A percentile compares a stretch with the other conserved stretches of the same genome.
Evolutionary conservation across 2,329 filamentous ascomycete species (phyloP).

Genomic region (Cytospora piceicola): DNA sequence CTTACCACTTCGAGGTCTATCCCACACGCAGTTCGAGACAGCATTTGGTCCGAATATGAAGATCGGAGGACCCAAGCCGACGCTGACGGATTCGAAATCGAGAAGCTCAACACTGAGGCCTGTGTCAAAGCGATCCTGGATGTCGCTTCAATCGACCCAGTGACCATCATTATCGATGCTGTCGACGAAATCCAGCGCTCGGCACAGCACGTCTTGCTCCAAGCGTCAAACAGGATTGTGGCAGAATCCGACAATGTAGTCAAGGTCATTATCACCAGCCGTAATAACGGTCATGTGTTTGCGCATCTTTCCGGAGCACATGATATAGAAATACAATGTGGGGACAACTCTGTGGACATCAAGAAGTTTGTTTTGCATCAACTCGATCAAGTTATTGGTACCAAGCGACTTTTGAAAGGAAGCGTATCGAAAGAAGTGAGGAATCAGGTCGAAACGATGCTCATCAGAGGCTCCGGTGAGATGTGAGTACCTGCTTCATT

Average conservation of each 20-base stretch:
- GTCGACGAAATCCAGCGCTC: not conserved
- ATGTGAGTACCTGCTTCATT: too few relatives aligned
- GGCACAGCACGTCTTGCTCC: not conserved
- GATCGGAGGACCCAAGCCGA: not conserved
- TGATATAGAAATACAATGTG: not conserved
- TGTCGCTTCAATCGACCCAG: not conserved
- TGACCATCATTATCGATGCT: not conserved
- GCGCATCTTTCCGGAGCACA: not conserved
- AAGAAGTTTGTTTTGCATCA: not conserved
- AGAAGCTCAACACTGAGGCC: not conserved
- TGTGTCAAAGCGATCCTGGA: not conserved
- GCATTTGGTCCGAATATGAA: not conserved
- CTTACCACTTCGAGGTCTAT: not conserved
- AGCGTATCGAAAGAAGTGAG: too few relatives aligned
- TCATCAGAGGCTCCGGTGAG: too few relatives aligned
- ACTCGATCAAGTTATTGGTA: not conserved
- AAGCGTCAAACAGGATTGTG: not conserved
- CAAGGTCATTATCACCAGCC: not conserved
- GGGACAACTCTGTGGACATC: not conserved
- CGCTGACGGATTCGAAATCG: not conserved
- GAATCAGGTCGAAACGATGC: too few relatives aligned
- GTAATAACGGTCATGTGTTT: not conserved
- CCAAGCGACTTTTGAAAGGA: too few relatives aligned
- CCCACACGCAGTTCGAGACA: not conserved
- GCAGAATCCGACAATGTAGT: not conserved